Evolutionary conservation across 2,329 filamentous ascomycete genomes (phyloP).

Genomic region (Amesomyces nigricolor): DNA sequence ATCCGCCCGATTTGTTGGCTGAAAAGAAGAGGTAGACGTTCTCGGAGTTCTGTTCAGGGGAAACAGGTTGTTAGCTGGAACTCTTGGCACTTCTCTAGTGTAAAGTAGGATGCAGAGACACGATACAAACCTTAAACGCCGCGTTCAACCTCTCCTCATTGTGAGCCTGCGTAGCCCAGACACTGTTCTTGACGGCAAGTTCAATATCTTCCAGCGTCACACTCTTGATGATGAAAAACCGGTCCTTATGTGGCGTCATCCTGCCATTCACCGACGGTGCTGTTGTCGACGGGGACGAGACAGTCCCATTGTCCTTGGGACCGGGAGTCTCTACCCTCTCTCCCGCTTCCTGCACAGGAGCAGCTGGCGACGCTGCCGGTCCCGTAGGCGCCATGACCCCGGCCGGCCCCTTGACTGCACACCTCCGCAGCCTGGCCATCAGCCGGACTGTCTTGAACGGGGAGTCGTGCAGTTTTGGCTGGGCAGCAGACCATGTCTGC

Average conservation of each 20-base stretch:
- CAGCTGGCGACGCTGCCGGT: slow-evolving; percentile 38
- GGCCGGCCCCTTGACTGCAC: slow-evolving; percentile 40
- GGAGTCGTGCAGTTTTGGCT: slow-evolving; percentile 83
- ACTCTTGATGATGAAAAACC: slow-evolving; percentile 91
- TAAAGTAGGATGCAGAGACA: not conserved
- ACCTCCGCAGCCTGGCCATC: slow-evolving; percentile 73
- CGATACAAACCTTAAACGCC: slow-evolving; percentile 64
- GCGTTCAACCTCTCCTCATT: slow-evolving; percentile 81
- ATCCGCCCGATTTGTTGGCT: slow-evolving; percentile 95
- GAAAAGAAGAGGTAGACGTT: slow-evolving; percentile 92
- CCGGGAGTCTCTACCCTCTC: too few relatives aligned
- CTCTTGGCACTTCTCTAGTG: not conserved
- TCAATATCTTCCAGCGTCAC: slow-evolving; percentile 87
- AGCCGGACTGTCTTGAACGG: slow-evolving; percentile 80
- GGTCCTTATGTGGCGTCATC: slow-evolving; percentile 48
- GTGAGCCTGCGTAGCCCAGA: slow-evolving; percentile 92
- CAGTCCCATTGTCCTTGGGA: not conserved
- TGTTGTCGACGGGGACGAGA: not conserved
- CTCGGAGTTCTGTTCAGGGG: slow-evolving; percentile 56
- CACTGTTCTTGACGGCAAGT: slow-evolving; percentile 75
- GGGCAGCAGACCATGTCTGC: slow-evolving; percentile 65
- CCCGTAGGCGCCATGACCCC: slow-evolving; percentile 50
- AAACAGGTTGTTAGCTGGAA: not conserved
- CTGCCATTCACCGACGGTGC: slow-evolving; percentile 1
- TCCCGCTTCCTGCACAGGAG: slow-evolving; percentile 10